Percentiles rank a stretch among this genome's conserved stretches.
phyloP scores from a whole-genome alignment of 1,284 basidiomycete species.

The Ustilago vetiveriae region DNA sequence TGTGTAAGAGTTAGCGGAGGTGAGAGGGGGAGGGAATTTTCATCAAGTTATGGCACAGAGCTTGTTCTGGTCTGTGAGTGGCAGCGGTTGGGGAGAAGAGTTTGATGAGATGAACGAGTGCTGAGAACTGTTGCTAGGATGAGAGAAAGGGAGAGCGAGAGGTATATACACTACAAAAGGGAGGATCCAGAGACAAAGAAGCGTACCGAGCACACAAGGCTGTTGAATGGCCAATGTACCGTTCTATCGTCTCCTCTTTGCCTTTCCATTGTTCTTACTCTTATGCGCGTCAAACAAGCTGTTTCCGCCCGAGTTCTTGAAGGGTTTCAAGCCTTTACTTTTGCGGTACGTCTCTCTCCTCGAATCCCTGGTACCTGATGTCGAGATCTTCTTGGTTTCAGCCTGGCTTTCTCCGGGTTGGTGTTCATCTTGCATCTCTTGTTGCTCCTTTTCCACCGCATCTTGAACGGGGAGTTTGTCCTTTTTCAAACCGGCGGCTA shows the following conservation, averaged over 20 bases:
- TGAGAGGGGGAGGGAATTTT: too few species aligned
- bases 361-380: conserved; percentile 52
- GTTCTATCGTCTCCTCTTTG: conserved; percentile 56
- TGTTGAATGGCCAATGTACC: too few species aligned
- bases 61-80: too few species aligned
- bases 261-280: conserved; percentile 54
- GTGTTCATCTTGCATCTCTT: conserved; percentile 45
- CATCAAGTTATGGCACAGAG: too few species aligned
- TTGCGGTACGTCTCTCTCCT: conserved; percentile 58
- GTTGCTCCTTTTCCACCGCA: conserved; percentile 63
- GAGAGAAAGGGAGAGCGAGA: too few species aligned
- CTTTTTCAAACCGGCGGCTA: conserved; percentile 66
- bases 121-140: too few species aligned
- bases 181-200: too few species aligned
- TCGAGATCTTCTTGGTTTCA: conserved; percentile 58
- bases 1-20: conserved; percentile 44
- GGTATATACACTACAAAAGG: too few species aligned
- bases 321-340: conserved; percentile 46
- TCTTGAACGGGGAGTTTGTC: conserved; percentile 48
- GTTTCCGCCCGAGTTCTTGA: conserved; percentile 51
- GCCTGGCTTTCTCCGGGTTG: too few species aligned
- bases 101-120: too few species aligned
- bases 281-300: conserved; percentile 30
- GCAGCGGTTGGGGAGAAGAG: too few species aligned
- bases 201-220: too few species aligned